Conservation (phyloP, 1,139 yeast species). For the Nakaseomyces nivariensis region DNA sequence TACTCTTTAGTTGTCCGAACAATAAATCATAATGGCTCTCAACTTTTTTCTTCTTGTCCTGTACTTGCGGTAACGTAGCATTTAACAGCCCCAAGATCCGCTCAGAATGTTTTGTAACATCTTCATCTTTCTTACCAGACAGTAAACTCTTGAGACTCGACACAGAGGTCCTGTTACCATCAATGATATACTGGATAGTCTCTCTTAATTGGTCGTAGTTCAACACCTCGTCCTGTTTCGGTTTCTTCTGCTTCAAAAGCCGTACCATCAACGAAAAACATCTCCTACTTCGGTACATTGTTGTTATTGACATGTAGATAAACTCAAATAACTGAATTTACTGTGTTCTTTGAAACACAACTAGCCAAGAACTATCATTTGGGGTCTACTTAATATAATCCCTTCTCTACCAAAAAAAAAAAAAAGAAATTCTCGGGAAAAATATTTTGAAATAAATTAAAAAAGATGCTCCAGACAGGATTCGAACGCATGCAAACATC, state of each 20-base stretch:
- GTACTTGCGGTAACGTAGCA: constrained; percentile 21
- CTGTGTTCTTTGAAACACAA: too few relatives aligned
- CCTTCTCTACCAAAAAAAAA: too few relatives aligned
- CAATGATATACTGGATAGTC: constrained; percentile 21
- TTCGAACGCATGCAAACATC: too few relatives aligned
- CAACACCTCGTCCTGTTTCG: background rate
- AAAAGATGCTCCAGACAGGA: too few relatives aligned
- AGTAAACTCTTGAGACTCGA: constrained; percentile 8
- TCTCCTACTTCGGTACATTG: background rate
- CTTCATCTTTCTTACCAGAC: constrained; percentile 5
- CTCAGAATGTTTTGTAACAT: constrained; percentile 18
- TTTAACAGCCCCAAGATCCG: constrained; percentile 22
- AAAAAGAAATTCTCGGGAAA: too few relatives aligned
- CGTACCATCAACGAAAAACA: constrained; percentile 1
- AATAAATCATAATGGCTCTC: constrained; percentile 24
- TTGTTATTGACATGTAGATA: background rate
- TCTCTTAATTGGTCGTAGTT: constrained; percentile 17
- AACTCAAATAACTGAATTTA: background rate
- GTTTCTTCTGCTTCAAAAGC: background rate
- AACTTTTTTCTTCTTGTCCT: constrained; percentile 14
- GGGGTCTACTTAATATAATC: too few relatives aligned
- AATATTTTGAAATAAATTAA: too few relatives aligned
- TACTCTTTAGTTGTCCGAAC: constrained; percentile 18
- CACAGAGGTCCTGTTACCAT: constrained; percentile 10
- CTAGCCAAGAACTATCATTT: too few relatives aligned